A percentile compares a stretch with the other conserved stretches of the same genome.
Evolutionary conservation across 495 filamentous ascomycete species (phyloP).

Genomic region (Penicillium egyptiacum): DNA sequence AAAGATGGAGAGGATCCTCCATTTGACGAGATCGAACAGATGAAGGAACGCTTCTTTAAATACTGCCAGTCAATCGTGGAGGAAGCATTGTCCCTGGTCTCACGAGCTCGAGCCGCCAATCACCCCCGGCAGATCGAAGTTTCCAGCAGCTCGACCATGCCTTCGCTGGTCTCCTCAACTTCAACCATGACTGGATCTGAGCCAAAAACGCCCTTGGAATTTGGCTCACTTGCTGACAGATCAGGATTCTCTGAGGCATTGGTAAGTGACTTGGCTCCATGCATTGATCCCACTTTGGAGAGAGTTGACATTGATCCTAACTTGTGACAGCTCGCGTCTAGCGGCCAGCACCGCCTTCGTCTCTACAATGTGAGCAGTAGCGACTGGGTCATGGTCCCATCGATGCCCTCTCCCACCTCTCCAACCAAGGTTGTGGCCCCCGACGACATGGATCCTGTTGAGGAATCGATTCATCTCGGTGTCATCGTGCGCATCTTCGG

Average conservation of each 20-base stretch:
- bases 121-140: neutral
- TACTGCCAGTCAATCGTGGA: conserved; percentile 28
- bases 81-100: conserved; percentile 9
- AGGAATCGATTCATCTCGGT: conserved; percentile 20
- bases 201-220: neutral
- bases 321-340: conserved; percentile 24
- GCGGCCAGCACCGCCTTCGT: conserved; percentile 20
- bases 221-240: neutral
- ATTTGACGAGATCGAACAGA: conserved; percentile 3
- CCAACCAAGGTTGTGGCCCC: conserved; percentile 17
- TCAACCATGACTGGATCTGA: neutral
- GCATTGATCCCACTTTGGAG: neutral
- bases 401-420: conserved; percentile 10
- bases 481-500: conserved; percentile 30
- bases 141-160: neutral
- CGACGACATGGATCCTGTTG: conserved; percentile 20
- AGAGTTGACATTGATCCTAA: neutral
- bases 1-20: neutral
- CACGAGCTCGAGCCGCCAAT: neutral
- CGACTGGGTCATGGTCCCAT: conserved; percentile 32
- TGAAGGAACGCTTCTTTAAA: conserved; percentile 25
- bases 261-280: neutral
- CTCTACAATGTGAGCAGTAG: conserved; percentile 37
- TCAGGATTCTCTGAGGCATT: neutral
- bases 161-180: neutral